Evolutionary conservation across 352 stramenopile genomes (phyloP), one percentile per base, ranked within the genome.

Genomic region (Phytophthora nicotianae): DNA sequence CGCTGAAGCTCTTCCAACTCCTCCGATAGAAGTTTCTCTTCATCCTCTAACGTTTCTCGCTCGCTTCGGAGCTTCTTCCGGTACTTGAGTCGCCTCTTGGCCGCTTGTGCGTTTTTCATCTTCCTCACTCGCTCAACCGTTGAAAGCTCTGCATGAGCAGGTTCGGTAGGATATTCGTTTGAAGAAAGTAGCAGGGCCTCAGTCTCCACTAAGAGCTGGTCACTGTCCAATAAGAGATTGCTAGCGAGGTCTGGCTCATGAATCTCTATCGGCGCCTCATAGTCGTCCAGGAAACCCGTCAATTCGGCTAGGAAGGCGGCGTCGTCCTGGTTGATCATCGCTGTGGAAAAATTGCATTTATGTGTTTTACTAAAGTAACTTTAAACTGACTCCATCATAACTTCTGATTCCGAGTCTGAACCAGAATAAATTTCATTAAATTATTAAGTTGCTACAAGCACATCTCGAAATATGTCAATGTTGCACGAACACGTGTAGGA

Each of bases 51-150:
- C 8, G 51, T 62, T 46, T 62, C 7, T 13, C 70, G 37, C 58
- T 80, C 72, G 4, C 46, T 55, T 33, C 70, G 68, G 21, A 75
- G 29, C 5, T 65, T 71, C 6, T 77, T 51, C 8, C 57, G 53
- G 7, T 77, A 72, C 35, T 58, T 62, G 16, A 74, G 46, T 32
- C 63, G 45, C 7, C 66, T 51, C 11, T 62, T 56, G 20, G 55
- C 50, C 14, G 61, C 61, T 38, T 67, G 61, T 5, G 37, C 16
- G 14, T n/a, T 72, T 20, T 58, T 59, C 3, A 27, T 21, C 20
- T 29, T 20, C 16, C 11, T 35, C 10, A 9, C 11, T 24, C 21
- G 33, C 16, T 59, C 47, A 35, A 5, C n/a, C n/a, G 37, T 21
- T 21, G 37, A 21, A 11, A 11, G n/a, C 9, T 16, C 21, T 4